Conservation (phyloP, 2,329 filamentous ascomycete species). For the Phyllosticta capitalensis region DNA sequence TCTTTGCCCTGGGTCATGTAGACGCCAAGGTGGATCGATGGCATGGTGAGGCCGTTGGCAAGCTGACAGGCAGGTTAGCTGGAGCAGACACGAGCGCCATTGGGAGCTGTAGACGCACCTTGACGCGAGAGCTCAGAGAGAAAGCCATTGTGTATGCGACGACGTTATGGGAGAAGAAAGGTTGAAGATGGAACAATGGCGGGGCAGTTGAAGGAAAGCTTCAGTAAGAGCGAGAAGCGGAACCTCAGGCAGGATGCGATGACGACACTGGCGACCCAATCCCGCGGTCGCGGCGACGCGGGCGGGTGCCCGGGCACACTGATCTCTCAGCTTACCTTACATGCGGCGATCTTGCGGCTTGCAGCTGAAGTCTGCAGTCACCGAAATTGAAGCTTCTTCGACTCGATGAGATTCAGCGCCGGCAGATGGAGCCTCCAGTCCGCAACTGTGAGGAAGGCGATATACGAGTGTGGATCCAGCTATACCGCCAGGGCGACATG, state of each 20-base stretch:
- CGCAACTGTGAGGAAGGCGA: too few relatives aligned
- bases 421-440: too few relatives aligned
- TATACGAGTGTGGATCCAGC: too few relatives aligned
- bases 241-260: not conserved
- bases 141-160: conserved; percentile 15
- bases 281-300: not conserved
- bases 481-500: not conserved
- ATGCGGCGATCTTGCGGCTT: not conserved
- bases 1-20: conserved; percentile 60
- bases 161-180: too few relatives aligned
- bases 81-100: conserved; percentile 14
- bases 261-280: not conserved
- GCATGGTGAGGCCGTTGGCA: conserved; percentile 57
- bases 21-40: conserved; percentile 63
- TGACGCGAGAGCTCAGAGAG: conserved; percentile 36
- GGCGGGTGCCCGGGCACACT: not conserved
- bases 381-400: too few relatives aligned
- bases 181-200: not conserved
- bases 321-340: not conserved
- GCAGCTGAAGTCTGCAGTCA: not conserved
- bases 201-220: not conserved
- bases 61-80: conserved; percentile 30
- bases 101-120: conserved; percentile 23
- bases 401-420: too few relatives aligned
- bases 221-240: not conserved